Base-by-base conservation (phyloP, 176 grass and related monocot species). In the Raddia distichophylla region DNA sequence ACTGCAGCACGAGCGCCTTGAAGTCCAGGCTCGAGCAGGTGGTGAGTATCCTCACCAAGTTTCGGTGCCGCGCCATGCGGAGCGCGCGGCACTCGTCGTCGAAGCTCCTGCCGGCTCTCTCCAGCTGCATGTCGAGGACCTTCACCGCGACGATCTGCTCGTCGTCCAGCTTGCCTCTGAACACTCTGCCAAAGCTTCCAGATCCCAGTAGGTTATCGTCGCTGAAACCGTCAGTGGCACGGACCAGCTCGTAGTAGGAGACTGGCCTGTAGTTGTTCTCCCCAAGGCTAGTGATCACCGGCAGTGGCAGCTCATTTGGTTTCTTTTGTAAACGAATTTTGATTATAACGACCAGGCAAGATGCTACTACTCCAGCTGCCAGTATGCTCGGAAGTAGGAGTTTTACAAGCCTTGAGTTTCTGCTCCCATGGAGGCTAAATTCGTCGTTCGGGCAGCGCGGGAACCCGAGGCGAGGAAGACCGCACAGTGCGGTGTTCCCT, bases 31-130 rank as follows among this genome's bases (percentile, higher is more conserved):
- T 84, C 19, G 78, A 84, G 46, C 86, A 91, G 2, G 82, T 74
- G 18, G 82, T 91, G 37, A 91, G 59, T 76, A 91, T 85, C 67
- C 66, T 82, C n/a, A 91, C 83, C 78, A 88, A 64, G 78, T 91
- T 91, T 6, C 74, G 74, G 10, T 88, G 86, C 1, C 82, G 65
- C 50, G 83, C 65, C 60, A 71, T 82, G 55, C 86, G 83, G 8
- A 91, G 78, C 10, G 76, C 82, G 8, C 84, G 86, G 1, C 90
- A 91, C 86, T 91, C 86, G 6, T 63, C 76, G 3, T 85, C 69
- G 12, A 88, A 91, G 69, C 80, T 85, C 35, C 48, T 70, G 37
- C 67, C 64, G 18, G 85, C 86, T 64, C 80, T 79, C 34, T 87
- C 76, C 5, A 75, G 64, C 14, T 82, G 67, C 33, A 88, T 83